Evolutionary conservation across 257 asterid genomes (phyloP).

Genomic region (Petrea volubilis): DNA sequence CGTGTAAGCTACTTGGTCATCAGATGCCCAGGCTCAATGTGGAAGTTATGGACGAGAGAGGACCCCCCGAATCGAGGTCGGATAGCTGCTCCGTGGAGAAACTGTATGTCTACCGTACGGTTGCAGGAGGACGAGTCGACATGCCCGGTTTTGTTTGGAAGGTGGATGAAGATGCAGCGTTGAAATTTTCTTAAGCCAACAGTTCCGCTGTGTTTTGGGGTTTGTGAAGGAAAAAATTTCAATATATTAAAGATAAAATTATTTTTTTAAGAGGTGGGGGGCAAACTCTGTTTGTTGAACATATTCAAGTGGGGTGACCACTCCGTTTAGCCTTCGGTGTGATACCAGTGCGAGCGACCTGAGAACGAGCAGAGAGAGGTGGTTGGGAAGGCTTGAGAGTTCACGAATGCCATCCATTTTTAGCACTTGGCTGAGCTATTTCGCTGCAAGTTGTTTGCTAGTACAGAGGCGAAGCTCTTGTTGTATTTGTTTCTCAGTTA

Average conservation of each 20-base stretch:
- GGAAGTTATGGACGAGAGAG: constrained; percentile 89
- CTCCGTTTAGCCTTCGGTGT: constrained; percentile 5
- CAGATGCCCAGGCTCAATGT: constrained; percentile 79
- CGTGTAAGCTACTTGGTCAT: constrained; percentile 76
- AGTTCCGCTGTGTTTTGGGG: too few relatives aligned
- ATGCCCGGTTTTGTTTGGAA: constrained; percentile 81
- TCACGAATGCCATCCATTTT: constrained; percentile 40
- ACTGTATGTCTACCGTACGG: constrained; percentile 72
- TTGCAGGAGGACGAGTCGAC: constrained; percentile 74
- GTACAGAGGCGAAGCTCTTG: constrained; percentile 21
- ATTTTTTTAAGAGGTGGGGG: too few relatives aligned
- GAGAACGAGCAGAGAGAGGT: constrained; percentile 7
- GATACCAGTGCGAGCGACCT: constrained; percentile 34
- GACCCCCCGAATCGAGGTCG: constrained; percentile 62
- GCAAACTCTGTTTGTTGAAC: too few relatives aligned
- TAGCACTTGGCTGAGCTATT: constrained; percentile 57
- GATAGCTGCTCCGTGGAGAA: constrained; percentile 71
- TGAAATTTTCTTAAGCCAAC: constrained; percentile 29
- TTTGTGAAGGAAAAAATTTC: too few relatives aligned
- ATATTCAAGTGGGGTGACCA: too few relatives aligned
- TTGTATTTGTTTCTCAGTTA: constrained; percentile 20
- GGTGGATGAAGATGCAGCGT: constrained; percentile 43
- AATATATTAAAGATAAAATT: too few relatives aligned
- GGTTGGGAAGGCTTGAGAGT: constrained; percentile 34
- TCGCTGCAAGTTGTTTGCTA: constrained; percentile 21